Base-by-base conservation (phyloP, 106 monocot genomes). In the Apostasia shenzhenica region DNA sequence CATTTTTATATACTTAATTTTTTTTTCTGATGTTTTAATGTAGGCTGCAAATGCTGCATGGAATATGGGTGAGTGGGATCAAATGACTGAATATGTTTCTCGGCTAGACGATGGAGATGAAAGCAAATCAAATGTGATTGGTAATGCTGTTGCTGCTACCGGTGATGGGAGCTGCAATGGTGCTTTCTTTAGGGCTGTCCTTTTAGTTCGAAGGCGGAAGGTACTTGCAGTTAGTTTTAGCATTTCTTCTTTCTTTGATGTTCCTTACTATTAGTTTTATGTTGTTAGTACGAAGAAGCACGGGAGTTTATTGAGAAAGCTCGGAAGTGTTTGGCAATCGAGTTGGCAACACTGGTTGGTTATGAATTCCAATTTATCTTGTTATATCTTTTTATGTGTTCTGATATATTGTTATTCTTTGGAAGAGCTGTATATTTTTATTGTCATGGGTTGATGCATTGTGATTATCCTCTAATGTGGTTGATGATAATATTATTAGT, bases 41-140 rank as follows among this genome's bases (percentile, higher is more conserved):
- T 77, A 99, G 99, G 99, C 99, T 82, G 99, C 99, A 73, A 84
- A 45, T 83, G 89, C 93, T 81, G 93, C 99, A 52, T 99, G 99
- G 99, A 90, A 90, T 66, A 93, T 99, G 99, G 99, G 99, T 48
- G 99, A 99, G 65, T 99, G 99, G 99, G 90, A 99, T 81, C 99
- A 99, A 54, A 99, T 99, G 99, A 69, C 90, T 53, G 99, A 99
- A 74, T 99, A 99, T 83, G 99, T 99, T 74, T 88, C 87, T 65
- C 77, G 81, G 39, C 75, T 99, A 61, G 99, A 99, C 75, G 93
- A 93, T 76, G 99, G 93, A 41, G 93, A 99, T 76, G 99, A 99
- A 71, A 90, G 83, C 79, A 93, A 88, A 63, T 75, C 83, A 38
- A 69, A 93, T 1, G 78, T 81, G 7, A 44, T 90, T 53, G 90